Evolutionary conservation across 1,284 basidiomycete genomes (phyloP), one percentile per base, ranked within the genome.

Genomic region (Baeospora myosura): DNA sequence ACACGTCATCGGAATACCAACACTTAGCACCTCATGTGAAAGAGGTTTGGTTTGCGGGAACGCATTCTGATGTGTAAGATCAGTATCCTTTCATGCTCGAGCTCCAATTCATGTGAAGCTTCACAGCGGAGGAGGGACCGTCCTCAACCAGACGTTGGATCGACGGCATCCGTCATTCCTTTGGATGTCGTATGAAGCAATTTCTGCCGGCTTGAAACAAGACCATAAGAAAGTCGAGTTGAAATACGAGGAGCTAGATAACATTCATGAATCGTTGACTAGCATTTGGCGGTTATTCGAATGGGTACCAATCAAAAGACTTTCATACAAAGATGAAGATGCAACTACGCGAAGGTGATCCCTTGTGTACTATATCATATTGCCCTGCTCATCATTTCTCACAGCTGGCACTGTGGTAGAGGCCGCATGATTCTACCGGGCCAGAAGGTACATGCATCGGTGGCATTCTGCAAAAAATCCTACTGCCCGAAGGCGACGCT

Each of bases 161-260:
- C 41, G 49, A 14, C 46, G 43, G 16, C 43, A 38, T 8, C 46
- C 47, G 5, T 50, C 49, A 25, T 41, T 52, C 7, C 23, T 50
- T 2, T 57, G 56, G 57, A 57, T 57, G 55, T 46, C 50, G 31
- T 42, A 40, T 18, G 48, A 55, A 31, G 54, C 52, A n/a, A n/a
- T 36, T 2, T 25, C 16, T 3, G 31, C 45, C 26, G 57, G 57
- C 4, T 49, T 59, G 16, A 45, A 43, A 2, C 44, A 49, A 5
- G 34, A 21, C 3, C 36, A 33, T n/a, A 44, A 45, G 24, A 23
- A 46, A 10, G 31, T 38, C 4, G 42, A 49, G 18, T 37, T 47
- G 18, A 12, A 25, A 2, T 23, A 24, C 5, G 36, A 42, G 18
- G 33, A 47, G 11, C 37, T 38, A 17, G 42, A 42, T n/a, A 22